Evolutionary conservation across 2,329 filamentous ascomycete species (phyloP).

Genomic region (Nemania serpens): DNA sequence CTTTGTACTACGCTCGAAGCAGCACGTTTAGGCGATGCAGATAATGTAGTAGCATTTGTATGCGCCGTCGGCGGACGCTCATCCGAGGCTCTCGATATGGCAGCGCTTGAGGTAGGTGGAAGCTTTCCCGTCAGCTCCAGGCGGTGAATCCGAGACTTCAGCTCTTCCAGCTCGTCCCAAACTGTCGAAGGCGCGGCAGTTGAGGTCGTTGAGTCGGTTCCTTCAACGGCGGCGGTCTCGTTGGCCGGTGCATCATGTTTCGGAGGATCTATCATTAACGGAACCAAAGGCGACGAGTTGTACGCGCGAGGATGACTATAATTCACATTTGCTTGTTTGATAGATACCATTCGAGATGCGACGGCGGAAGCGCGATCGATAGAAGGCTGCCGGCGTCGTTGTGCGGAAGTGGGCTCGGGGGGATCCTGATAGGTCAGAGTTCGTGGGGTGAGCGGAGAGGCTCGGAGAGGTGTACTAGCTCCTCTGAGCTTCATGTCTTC

Average conservation of each 20-base stretch:
- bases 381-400: conserved; percentile 52
- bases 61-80: conserved; percentile 90
- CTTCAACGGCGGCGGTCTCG: conserved; percentile 58
- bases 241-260: conserved; percentile 44
- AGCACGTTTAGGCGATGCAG: conserved; percentile 80
- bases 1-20: conserved; percentile 55
- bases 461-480: conserved; percentile 45
- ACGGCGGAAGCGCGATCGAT: conserved; percentile 50
- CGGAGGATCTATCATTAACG: conserved; percentile 47
- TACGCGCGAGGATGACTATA: conserved; percentile 52
- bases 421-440: conserved; percentile 54
- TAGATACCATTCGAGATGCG: conserved; percentile 49
- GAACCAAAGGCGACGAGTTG: conserved; percentile 65
- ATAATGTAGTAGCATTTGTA: conserved; percentile 83
- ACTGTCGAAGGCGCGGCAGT: conserved; percentile 90
- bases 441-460: conserved; percentile 56
- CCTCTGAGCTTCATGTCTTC: conserved; percentile 45
- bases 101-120: conserved; percentile 79
- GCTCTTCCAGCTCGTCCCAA: conserved; percentile 95
- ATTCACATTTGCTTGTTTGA: conserved; percentile 47
- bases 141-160: conserved; percentile 90
- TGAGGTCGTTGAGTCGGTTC: conserved; percentile 85
- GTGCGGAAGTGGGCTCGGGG: conserved; percentile 34
- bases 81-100: conserved; percentile 72
- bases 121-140: conserved; percentile 89